phyloP scores from a whole-genome alignment of 169 alveolate species.

The Eimeria mitis region DNA sequence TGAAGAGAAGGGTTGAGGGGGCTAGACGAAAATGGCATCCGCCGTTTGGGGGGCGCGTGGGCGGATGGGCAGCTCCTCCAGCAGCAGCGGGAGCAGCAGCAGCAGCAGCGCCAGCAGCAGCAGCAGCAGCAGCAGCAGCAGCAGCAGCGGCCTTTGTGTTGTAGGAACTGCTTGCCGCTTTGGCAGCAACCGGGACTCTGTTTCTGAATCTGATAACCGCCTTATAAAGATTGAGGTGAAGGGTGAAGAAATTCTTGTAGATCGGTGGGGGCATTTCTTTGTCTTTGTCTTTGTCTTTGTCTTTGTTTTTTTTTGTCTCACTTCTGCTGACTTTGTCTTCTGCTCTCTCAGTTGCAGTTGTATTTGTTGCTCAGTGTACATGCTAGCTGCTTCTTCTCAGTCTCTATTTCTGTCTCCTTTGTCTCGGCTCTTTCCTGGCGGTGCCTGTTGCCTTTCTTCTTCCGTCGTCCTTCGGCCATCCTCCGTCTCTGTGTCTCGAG shows the following conservation, averaged over 20 bases:
- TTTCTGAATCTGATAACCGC: neutral
- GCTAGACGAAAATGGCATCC: neutral
- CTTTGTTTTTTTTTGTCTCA: neutral
- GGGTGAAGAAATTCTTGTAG: slow-evolving; percentile 35
- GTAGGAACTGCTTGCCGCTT: slow-evolving; percentile 35
- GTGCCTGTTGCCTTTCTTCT: neutral
- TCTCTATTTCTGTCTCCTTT: neutral
- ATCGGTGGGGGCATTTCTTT: slow-evolving; percentile 1
- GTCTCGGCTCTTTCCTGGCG: neutral
- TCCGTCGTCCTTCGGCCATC: neutral
- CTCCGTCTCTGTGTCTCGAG: neutral
- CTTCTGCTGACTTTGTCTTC: neutral
- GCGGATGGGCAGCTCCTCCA: slow-evolving; percentile 1
- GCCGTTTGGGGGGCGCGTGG: slow-evolving; percentile 10
- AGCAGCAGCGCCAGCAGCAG: slow-evolving; percentile 21
- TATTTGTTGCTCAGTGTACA: too few relatives aligned
- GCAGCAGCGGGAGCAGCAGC: slow-evolving; percentile 4
- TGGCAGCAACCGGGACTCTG: slow-evolving; percentile 10
- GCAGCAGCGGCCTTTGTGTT: slow-evolving; percentile 31
- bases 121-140: slow-evolving; percentile 53
- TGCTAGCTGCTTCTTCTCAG: too few relatives aligned
- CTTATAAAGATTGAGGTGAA: slow-evolving; percentile 45
- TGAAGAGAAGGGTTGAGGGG: neutral
- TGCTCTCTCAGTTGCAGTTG: too few relatives aligned
- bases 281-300: neutral